These are phyloP conservation scores for Dactylorhiza incarnata DNA, from an alignment of 106 monocot species.

Conservation along the genomic window DNA sequence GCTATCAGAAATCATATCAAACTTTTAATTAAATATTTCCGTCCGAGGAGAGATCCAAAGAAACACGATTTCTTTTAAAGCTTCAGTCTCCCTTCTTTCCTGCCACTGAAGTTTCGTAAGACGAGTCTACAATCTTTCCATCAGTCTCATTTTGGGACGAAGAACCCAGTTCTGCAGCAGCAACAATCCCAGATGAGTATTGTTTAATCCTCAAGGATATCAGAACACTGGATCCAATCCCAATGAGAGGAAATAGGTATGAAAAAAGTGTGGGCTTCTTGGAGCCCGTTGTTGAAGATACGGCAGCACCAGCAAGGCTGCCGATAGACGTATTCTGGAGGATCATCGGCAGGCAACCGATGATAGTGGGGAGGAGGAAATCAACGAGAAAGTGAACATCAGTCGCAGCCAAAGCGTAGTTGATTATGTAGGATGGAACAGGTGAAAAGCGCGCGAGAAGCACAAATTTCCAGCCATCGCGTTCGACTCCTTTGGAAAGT, in stretches of 20 bases:
- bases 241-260: slow-evolving; percentile 69
- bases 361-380: slow-evolving; percentile 83
- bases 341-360: slow-evolving; percentile 92
- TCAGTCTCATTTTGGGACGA: background rate
- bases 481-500: slow-evolving; percentile 63
- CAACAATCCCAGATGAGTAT: slow-evolving; percentile 58
- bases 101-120: background rate
- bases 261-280: slow-evolving; percentile 45
- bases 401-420: slow-evolving; percentile 84
- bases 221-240: slow-evolving; percentile 69
- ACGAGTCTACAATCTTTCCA: background rate
- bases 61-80: background rate
- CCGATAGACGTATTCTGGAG: slow-evolving; percentile 93
- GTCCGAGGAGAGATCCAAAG: background rate
- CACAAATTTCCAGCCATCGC: slow-evolving; percentile 93
- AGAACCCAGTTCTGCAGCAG: slow-evolving; percentile 20
- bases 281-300: slow-evolving; percentile 47
- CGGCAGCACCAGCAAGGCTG: slow-evolving; percentile 82
- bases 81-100: background rate
- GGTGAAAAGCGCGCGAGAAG: slow-evolving; percentile 91
- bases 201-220: slow-evolving; percentile 84
- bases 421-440: slow-evolving; percentile 85
- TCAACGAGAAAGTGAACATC: slow-evolving; percentile 70
- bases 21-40: background rate
- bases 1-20: background rate